Base-by-base conservation (phyloP, 2,329 filamentous ascomycete genomes). In the Colletotrichum liriopes region DNA sequence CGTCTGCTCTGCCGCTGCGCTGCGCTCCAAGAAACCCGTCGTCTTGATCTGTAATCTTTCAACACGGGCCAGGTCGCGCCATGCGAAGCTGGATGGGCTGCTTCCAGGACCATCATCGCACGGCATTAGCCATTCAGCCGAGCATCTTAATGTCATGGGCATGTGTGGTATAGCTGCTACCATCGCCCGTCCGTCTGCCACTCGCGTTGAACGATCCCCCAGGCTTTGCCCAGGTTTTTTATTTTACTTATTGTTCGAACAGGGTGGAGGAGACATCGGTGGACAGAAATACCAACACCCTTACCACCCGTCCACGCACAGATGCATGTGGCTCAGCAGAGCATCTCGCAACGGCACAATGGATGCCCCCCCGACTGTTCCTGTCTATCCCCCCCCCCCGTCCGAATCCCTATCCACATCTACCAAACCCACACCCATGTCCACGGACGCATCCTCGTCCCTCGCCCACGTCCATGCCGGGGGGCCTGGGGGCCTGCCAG, bases 71-170 rank as follows among this genome's bases (percentile, higher is more conserved):
- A 76, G 76, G 74, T 64, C 73, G 73, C 74, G 75, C 78, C 79
- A 78, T 77, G 77, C 76, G 74, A 78, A 37, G 23, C 35, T 52
- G n/a, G 32, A 29, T 63, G 68, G 65, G 43, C 76, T 83, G 79
- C 81, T 80, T 81, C 80, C 81, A 79, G 79, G 76, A 74, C 77
- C 76, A 77, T 78, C 78, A 79, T 81, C 32, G 47, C 80, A 84
- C 82, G 82, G 81, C 83, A 86, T 85, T 83, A 85, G 78, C 84
- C 82, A 85, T 86, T 85, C 84, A 86, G 84, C 84, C 84, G 83
- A 85, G 78, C 83, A 79, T 79, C 78, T 77, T 81, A 81, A 81
- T 78, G 73, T 80, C 78, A 80, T 80, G 78, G 77, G 79, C 60
- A n/a, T 73, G 77, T 77, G 80, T 76, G 77, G 77, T 78, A 79